Conservation (phyloP, 306 rosid genomes). For the Arachis stenosperma region DNA sequence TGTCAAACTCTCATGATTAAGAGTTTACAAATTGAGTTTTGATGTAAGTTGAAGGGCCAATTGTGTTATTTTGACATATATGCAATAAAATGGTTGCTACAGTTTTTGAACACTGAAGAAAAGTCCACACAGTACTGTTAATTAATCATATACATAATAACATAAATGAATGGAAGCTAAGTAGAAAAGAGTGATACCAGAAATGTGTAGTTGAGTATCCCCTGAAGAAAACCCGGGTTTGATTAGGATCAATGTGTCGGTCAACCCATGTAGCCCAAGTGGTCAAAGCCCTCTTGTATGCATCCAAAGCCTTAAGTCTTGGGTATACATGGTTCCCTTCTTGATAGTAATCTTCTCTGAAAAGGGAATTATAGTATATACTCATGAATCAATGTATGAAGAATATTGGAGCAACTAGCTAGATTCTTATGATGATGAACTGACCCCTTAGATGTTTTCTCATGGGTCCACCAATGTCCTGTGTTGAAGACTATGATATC, state of each 20-base stretch:
- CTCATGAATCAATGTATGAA: too few species aligned
- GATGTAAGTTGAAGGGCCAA: not conserved
- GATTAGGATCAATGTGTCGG: conserved; percentile 50
- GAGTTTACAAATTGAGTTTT: too few species aligned
- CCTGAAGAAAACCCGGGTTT: conserved; percentile 76
- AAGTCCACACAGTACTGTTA: not conserved
- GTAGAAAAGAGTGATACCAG: conserved; percentile 52
- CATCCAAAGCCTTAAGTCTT: conserved; percentile 62
- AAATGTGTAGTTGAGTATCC: conserved; percentile 78
- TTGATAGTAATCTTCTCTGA: conserved; percentile 81
- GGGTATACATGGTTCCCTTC: conserved; percentile 79
- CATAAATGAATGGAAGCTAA: not conserved
- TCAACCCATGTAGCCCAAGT: conserved; percentile 85
- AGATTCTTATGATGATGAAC: not conserved
- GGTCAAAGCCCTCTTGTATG: conserved; percentile 73
- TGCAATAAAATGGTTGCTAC: conserved; percentile 3
- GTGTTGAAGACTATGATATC: conserved; percentile 76
- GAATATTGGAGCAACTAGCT: too few species aligned
- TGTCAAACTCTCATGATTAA: too few species aligned
- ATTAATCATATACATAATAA: not conserved
- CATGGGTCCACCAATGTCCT: conserved; percentile 98
- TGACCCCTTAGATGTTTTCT: conserved; percentile 85
- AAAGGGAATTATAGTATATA: not conserved
- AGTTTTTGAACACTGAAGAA: not conserved
- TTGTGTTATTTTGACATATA: not conserved